Conservation (phyloP, 176 grass and related monocot species). For the Canna indica region DNA sequence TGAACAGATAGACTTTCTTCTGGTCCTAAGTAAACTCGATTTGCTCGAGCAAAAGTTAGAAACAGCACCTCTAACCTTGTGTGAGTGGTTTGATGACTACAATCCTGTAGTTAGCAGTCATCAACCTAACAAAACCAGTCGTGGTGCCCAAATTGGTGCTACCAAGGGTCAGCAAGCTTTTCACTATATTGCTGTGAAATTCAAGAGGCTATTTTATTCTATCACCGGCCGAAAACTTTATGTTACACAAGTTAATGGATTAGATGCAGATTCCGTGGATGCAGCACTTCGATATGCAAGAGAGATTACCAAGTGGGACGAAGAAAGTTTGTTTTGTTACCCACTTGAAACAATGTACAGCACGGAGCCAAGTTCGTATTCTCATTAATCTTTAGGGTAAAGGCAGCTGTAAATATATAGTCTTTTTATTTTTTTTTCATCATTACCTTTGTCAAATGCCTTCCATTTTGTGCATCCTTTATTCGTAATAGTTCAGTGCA, state of each 20-base stretch:
- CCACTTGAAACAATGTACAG: constrained; percentile 51
- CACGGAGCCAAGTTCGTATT: constrained; percentile 58
- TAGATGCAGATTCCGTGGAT: constrained; percentile 55
- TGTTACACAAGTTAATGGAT: constrained; percentile 38
- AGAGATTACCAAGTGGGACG: constrained; percentile 84
- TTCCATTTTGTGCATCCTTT: not conserved
- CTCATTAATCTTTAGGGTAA: constrained; percentile 17
- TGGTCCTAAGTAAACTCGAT: constrained; percentile 83
- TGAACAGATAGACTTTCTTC: constrained; percentile 46
- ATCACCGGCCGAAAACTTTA: constrained; percentile 56
- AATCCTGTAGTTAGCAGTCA: constrained; percentile 48
- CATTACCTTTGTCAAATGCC: not conserved
- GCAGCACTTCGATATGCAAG: constrained; percentile 40
- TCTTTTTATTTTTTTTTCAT: not conserved
- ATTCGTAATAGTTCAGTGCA: not conserved
- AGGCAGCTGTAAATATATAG: constrained; percentile 10
- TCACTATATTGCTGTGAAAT: constrained; percentile 62
- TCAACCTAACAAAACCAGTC: constrained; percentile 10
- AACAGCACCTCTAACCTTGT: constrained; percentile 43
- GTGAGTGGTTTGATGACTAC: constrained; percentile 72
- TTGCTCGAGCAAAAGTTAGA: constrained; percentile 77
- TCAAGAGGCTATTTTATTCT: constrained; percentile 68
- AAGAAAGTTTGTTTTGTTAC: constrained; percentile 47
- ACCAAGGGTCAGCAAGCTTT: constrained; percentile 58
- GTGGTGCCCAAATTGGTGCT: constrained; percentile 18